Evolutionary conservation across 805 yeast genomes (phyloP).

Genomic region (Jamesozyma gamospora): DNA sequence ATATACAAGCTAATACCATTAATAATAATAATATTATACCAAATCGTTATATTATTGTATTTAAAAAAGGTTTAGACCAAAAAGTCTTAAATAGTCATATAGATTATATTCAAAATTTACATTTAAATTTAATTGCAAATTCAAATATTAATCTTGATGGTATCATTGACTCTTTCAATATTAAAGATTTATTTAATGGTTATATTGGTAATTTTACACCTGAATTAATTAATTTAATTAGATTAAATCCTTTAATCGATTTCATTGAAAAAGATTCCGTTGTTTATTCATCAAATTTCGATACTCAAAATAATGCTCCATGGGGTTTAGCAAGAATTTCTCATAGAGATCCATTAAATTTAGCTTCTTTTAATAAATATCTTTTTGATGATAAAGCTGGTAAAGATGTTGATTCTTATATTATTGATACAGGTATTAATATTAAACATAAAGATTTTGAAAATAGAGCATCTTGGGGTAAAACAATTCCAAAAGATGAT

Average conservation of each 20-base stretch:
- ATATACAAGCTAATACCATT: too few relatives aligned
- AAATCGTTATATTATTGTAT: constrained; percentile 59
- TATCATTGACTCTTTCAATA: constrained; percentile 42
- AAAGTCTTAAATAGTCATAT: constrained; percentile 11
- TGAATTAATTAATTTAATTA: constrained; percentile 61
- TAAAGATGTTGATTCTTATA: constrained; percentile 75
- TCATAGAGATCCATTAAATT: constrained; percentile 60
- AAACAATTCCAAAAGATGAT: constrained; percentile 65
- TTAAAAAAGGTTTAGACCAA: constrained; percentile 50
- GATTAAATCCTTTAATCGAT: constrained; percentile 53
- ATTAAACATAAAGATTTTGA: constrained; percentile 66
- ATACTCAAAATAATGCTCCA: constrained; percentile 75
- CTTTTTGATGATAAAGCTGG: constrained; percentile 66
- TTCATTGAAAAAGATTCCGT: constrained; percentile 68
- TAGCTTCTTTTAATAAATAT: constrained; percentile 65
- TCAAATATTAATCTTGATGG: constrained; percentile 35
- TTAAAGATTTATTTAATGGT: constrained; percentile 54
- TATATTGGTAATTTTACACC: constrained; percentile 80
- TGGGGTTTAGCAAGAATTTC: constrained; percentile 93
- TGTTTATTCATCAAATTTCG: constrained; percentile 54
- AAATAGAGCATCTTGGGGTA: constrained; percentile 82
- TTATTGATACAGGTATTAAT: constrained; percentile 84
- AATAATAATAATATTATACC: background rate
- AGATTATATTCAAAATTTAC: background rate
- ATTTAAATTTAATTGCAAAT: background rate